Evolutionary conservation across 2,329 filamentous ascomycete genomes (phyloP).

Genomic region (Colletotrichum sp.): DNA sequence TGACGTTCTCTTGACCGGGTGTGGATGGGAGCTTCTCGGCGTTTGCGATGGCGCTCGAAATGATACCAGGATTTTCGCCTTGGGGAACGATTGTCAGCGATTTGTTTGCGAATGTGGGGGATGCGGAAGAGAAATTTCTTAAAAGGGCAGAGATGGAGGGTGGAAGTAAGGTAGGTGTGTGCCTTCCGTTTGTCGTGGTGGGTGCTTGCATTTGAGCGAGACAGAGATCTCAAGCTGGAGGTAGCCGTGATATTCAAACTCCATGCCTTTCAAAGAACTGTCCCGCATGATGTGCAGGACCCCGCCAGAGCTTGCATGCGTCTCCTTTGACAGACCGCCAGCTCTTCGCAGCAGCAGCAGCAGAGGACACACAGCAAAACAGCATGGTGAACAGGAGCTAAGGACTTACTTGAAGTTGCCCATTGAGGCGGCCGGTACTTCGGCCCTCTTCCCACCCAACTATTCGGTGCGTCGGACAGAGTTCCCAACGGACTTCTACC

Average conservation of each 20-base stretch:
- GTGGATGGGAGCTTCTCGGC: conserved; percentile 72
- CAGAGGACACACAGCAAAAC: not conserved
- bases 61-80: conserved; percentile 74
- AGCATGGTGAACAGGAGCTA: not conserved
- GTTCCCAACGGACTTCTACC: conserved; percentile 68
- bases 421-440: conserved; percentile 51
- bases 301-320: not conserved
- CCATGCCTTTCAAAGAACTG: not conserved
- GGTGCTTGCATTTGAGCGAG: not conserved
- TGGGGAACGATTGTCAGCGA: conserved; percentile 23
- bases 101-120: not conserved
- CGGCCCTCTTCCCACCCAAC: conserved; percentile 56
- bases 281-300: not conserved
- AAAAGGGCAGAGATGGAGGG: not conserved
- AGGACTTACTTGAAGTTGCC: conserved; percentile 51
- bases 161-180: not conserved
- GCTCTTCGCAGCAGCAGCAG: not conserved
- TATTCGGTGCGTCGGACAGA: conserved; percentile 62
- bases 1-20: conserved; percentile 78
- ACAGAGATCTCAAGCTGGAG: not conserved
- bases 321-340: not conserved
- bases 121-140: not conserved
- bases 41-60: conserved; percentile 90
- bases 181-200: not conserved
- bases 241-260: not conserved